Base-by-base conservation (phyloP, 805 yeast species). In the Teunomyces aglyptinius region DNA sequence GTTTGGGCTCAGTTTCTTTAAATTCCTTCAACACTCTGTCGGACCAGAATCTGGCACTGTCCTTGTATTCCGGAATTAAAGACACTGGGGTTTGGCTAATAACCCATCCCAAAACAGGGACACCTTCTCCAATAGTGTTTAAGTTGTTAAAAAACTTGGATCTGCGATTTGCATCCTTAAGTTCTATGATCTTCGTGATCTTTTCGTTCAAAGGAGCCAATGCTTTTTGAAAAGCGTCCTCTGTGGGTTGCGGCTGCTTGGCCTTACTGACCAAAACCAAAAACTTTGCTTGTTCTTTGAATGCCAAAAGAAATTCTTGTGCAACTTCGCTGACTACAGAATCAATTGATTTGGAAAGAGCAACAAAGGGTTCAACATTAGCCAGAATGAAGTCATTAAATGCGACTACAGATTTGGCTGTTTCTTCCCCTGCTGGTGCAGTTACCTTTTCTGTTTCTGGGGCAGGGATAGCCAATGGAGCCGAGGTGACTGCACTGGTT, bases 41-140 rank as follows among this genome's bases (percentile, higher is more conserved):
- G 8, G 96, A 80, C 90, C 97, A 94, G 69, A 94, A 94, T 64
- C 86, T 92, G 29, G 96, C 87, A 16, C 95, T 82, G 60, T 94
- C 99, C 61, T 85, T 87, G 68, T 83, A 87, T 53, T 91, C 97
- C 3, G 86, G 80, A 47, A 94, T 78, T 53, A 76, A 79, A 0
- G 89, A 80, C 12, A 86, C 80, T 1, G 97, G 96, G 4, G 89
- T 82, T 3, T 76, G 80, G 5, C 80, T 78, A 15, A 88, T 81
- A 51, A 92, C 78, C 99, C 99, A 94, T 19, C 96, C 96, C 45
- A 91, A 73, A 5, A 87, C 89, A 8, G 96, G 90, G 7, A 86
- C 81, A 42, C 96, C 97, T 62, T 94, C 98, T 20, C 90, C 80
- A 35, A 94, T 76, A 1, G 97, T 80, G 56, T 85, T 89, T 65